Percentiles rank a stretch among this genome's conserved stretches.
Conservation (phyloP, 495 filamentous ascomycete genomes). For the Neurospora sp. region DNA sequence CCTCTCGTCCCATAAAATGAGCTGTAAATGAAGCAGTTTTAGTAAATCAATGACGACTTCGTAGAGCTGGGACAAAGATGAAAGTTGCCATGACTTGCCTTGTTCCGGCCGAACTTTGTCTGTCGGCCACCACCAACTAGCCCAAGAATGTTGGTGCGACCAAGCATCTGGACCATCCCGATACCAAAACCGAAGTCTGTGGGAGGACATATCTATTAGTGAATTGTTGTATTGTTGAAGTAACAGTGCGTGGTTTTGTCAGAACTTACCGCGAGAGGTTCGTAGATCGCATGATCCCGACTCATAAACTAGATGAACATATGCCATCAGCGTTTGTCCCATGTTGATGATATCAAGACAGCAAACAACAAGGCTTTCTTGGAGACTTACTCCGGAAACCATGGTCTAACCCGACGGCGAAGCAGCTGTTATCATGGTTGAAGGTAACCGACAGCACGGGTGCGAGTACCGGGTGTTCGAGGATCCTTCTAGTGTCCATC, state of each 20-base stretch:
- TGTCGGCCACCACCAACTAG: conserved; percentile 81
- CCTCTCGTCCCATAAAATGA: conserved; percentile 86
- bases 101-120: conserved; percentile 81
- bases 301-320: conserved; percentile 53
- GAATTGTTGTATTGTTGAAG: not conserved
- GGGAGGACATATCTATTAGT: not conserved
- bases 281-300: conserved; percentile 67
- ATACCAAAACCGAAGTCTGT: conserved; percentile 81
- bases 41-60: not conserved
- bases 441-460: conserved; percentile 71
- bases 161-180: conserved; percentile 77
- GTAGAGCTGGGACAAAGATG: conserved; percentile 1
- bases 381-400: conserved; percentile 72
- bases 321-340: conserved; percentile 3
- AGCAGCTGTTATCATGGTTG: conserved; percentile 78
- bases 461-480: conserved; percentile 52
- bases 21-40: conserved; percentile 28
- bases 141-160: conserved; percentile 77
- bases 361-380: not conserved
- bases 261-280: conserved; percentile 34
- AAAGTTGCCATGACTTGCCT: conserved; percentile 39
- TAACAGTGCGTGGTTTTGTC: not conserved
- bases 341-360: not conserved
- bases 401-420: conserved; percentile 77
- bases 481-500: conserved; percentile 87